Percentiles rank a stretch among this genome's conserved stretches.
These are phyloP conservation scores for Verticillium tricorpus DNA, from an alignment of 2,329 filamentous ascomycete genomes.

Conservation along the genomic window DNA sequence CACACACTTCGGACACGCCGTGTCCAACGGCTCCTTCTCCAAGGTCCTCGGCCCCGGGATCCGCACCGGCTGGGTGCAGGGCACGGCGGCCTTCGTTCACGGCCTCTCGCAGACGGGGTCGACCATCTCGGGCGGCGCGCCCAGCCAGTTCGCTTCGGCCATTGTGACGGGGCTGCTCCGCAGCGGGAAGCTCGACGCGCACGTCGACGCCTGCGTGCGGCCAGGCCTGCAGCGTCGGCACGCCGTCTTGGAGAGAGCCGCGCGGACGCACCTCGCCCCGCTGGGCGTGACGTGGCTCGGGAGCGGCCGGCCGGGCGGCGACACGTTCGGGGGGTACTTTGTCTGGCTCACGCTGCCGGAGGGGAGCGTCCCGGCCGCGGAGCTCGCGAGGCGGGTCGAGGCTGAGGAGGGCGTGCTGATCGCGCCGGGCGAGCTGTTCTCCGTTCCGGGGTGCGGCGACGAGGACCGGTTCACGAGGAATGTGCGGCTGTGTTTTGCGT, in stretches of 20 bases:
- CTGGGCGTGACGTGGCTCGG: slow-evolving; percentile 49
- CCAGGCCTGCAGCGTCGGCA: slow-evolving; percentile 45
- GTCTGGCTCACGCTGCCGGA: slow-evolving; percentile 68
- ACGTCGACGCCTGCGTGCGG: slow-evolving; percentile 35
- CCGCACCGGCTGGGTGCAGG: slow-evolving; percentile 86
- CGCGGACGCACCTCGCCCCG: slow-evolving; percentile 56
- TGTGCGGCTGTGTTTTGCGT: slow-evolving; percentile 67
- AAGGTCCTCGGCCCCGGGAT: slow-evolving; percentile 81
- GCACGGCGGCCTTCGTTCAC: slow-evolving; percentile 47
- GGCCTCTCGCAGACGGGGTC: slow-evolving; percentile 50
- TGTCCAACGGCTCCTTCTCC: slow-evolving; percentile 86
- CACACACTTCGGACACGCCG: slow-evolving; percentile 64
- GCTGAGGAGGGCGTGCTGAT: slow-evolving; percentile 57
- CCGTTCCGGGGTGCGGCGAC: slow-evolving; percentile 53
- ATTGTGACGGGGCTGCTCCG: slow-evolving; percentile 44
- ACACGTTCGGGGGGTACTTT: slow-evolving; percentile 76
- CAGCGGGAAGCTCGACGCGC: slow-evolving; percentile 36
- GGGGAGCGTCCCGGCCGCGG: slow-evolving; percentile 38
- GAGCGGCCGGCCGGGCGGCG: slow-evolving; percentile 22
- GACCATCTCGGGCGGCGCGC: slow-evolving; percentile 52
- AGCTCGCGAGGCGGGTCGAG: slow-evolving; percentile 53
- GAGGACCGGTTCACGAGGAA: slow-evolving; percentile 51
- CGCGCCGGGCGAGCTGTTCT: slow-evolving; percentile 66
- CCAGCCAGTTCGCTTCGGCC: slow-evolving; percentile 48
- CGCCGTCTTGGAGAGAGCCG: slow-evolving; percentile 49